Percentiles rank a stretch among this genome's conserved stretches.
phyloP scores from a whole-genome alignment of 2,329 filamentous ascomycete species.

The Fusarium austroafricanum region DNA sequence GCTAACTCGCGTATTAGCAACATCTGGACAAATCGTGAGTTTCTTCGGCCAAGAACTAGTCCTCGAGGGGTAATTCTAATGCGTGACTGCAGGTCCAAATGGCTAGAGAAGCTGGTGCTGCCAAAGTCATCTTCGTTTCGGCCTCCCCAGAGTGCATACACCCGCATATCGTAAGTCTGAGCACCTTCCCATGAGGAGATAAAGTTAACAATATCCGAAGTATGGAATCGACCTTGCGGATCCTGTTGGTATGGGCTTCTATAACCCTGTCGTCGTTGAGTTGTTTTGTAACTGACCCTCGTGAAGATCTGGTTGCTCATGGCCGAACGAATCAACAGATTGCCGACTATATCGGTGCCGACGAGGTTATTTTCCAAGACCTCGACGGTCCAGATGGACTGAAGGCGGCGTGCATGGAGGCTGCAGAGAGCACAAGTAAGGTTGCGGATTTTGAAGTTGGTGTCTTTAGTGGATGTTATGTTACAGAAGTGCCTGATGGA shows the following conservation, averaged over 20 bases:
- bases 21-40: constrained; percentile 76
- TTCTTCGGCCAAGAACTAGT: neutral
- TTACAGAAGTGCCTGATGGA: constrained; percentile 79
- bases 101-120: constrained; percentile 85
- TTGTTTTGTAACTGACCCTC: constrained; percentile 3
- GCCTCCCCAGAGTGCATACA: constrained; percentile 86
- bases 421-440: constrained; percentile 67
- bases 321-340: constrained; percentile 56
- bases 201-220: constrained; percentile 32
- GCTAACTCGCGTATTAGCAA: constrained; percentile 45
- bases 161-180: constrained; percentile 80
- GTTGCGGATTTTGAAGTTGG: constrained; percentile 84
- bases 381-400: constrained; percentile 72
- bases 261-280: neutral
- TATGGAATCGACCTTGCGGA: constrained; percentile 62
- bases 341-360: constrained; percentile 55
- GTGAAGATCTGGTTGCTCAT: constrained; percentile 56
- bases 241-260: constrained; percentile 46
- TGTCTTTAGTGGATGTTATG: constrained; percentile 90
- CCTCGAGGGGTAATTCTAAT: constrained; percentile 29
- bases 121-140: constrained; percentile 83
- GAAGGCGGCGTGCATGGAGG: constrained; percentile 80
- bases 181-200: neutral
- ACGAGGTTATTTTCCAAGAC: constrained; percentile 67
- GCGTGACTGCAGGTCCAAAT: constrained; percentile 60